phyloP scores from a whole-genome alignment of 2,329 filamentous ascomycete species.

The Erysiphe pulchra region DNA sequence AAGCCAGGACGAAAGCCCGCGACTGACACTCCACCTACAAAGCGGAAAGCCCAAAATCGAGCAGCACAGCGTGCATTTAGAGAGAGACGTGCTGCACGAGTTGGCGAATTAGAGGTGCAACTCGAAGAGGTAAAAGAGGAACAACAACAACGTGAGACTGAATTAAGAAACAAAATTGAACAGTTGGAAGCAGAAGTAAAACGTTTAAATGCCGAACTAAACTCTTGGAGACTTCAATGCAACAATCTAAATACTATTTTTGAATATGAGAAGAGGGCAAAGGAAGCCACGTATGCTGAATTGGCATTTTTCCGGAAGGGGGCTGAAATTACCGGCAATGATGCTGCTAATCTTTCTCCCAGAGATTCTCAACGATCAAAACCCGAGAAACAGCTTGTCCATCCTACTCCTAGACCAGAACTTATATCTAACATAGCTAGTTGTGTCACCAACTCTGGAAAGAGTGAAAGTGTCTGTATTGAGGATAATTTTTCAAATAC shows the following conservation, averaged over 20 bases:
- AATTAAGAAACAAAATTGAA: conserved; percentile 26
- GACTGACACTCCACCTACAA: conserved; percentile 76
- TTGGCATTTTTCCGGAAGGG: conserved; percentile 14
- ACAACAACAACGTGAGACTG: conserved; percentile 29
- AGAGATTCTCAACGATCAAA: conserved; percentile 10
- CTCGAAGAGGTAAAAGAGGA: conserved; percentile 33
- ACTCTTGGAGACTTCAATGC: conserved; percentile 13
- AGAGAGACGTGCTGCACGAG: conserved; percentile 61
- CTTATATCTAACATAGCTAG: conserved; percentile 15
- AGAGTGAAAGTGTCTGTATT: conserved; percentile 29
- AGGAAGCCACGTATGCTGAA: conserved; percentile 18
- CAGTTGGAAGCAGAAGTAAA: conserved; percentile 39
- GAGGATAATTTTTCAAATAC: conserved; percentile 30
- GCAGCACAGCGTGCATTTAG: conserved; percentile 78
- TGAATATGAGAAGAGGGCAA: conserved; percentile 16
- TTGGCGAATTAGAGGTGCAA: conserved; percentile 48
- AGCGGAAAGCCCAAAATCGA: conserved; percentile 83
- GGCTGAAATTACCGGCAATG: conserved; percentile 11
- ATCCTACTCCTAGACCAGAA: conserved; percentile 10
- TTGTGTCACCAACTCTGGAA: conserved; percentile 30
- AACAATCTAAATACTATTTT: conserved; percentile 13
- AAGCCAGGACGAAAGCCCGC: conserved; percentile 87
- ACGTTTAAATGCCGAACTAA: conserved; percentile 22
- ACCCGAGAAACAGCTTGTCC: conserved; percentile 1
- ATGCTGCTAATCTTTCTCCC: conserved; percentile 16